Conservation (phyloP, 2,329 filamentous ascomycete genomes). For the Aaosphaeria pasadenensis region DNA sequence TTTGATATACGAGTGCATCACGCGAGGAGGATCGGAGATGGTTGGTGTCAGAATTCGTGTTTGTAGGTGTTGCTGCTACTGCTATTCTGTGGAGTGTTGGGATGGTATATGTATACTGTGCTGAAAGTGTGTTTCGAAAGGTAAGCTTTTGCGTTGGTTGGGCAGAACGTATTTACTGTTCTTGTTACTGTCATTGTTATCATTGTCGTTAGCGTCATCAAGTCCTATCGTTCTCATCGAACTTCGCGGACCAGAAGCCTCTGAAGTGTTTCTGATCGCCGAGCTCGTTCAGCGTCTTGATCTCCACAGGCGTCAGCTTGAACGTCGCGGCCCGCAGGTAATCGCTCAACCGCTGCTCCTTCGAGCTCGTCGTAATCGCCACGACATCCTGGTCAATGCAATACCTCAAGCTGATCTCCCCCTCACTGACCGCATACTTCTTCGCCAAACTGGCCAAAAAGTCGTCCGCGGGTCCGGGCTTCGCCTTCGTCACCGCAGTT, state of each 20-base stretch:
- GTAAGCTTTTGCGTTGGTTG: too few relatives aligned
- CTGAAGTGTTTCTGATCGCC: constrained; percentile 62
- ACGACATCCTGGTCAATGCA: constrained; percentile 60
- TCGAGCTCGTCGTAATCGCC: constrained; percentile 58
- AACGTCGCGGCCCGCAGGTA: constrained; percentile 57
- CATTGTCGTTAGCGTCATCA: background rate
- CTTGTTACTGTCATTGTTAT: too few relatives aligned
- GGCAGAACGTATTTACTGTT: too few relatives aligned
- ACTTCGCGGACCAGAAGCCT: constrained; percentile 56
- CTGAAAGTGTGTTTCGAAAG: too few relatives aligned
- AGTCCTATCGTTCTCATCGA: constrained; percentile 48
- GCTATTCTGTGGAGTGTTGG: too few relatives aligned
- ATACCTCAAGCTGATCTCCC: constrained; percentile 59
- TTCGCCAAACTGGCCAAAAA: constrained; percentile 52
- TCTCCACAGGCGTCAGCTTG: constrained; percentile 57
- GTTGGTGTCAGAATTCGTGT: too few relatives aligned
- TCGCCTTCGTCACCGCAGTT: constrained; percentile 52
- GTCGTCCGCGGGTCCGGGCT: constrained; percentile 55
- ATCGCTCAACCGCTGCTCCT: constrained; percentile 58
- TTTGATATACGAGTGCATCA: too few relatives aligned
- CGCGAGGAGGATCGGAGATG: too few relatives aligned
- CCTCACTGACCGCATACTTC: constrained; percentile 59
- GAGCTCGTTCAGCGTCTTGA: constrained; percentile 46
- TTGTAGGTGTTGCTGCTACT: too few relatives aligned
- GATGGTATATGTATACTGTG: too few relatives aligned